A percentile compares a stretch with the other conserved stretches of the same genome.
phyloP scores from a whole-genome alignment of 345 rosid genomes.

The Stellera chamaejasme region DNA sequence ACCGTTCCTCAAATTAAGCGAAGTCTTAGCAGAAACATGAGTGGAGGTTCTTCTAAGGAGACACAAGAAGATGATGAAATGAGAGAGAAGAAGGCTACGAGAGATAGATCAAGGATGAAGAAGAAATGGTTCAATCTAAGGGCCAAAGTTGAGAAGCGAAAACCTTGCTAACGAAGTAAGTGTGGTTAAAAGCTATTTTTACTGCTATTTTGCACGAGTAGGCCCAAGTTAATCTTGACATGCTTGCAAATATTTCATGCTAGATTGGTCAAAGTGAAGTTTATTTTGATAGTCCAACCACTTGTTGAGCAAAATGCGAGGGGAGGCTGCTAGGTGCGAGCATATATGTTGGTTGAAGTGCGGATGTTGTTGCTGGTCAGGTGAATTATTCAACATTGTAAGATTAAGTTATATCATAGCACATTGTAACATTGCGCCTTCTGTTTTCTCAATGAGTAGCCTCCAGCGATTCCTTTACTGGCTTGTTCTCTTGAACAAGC shows the following conservation, averaged over 20 bases:
- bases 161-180: conserved; percentile 59
- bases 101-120: conserved; percentile 50
- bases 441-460: not conserved
- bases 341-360: not conserved
- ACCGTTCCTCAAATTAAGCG: conserved; percentile 49
- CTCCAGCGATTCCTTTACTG: conserved; percentile 1
- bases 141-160: conserved; percentile 82
- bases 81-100: conserved; percentile 53
- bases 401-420: conserved; percentile 15
- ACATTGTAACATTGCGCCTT: conserved; percentile 23
- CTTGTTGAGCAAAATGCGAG: not conserved
- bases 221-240: conserved; percentile 1
- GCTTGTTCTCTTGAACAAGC: conserved; percentile 10
- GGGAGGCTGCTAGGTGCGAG: conserved; percentile 1
- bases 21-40: conserved; percentile 53
- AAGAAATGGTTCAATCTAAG: conserved; percentile 88
- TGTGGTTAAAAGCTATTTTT: not conserved
- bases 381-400: conserved; percentile 8
- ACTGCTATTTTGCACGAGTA: not conserved
- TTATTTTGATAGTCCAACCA: conserved; percentile 10
- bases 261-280: conserved; percentile 3
- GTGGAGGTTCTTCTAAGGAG: conserved; percentile 50
- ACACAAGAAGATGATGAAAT: conserved; percentile 48
- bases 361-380: conserved; percentile 10
- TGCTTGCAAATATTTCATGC: conserved; percentile 3